Evolutionary conservation across 139 green algal genomes (phyloP).

Genomic region (Coccomyxa sp.): DNA sequence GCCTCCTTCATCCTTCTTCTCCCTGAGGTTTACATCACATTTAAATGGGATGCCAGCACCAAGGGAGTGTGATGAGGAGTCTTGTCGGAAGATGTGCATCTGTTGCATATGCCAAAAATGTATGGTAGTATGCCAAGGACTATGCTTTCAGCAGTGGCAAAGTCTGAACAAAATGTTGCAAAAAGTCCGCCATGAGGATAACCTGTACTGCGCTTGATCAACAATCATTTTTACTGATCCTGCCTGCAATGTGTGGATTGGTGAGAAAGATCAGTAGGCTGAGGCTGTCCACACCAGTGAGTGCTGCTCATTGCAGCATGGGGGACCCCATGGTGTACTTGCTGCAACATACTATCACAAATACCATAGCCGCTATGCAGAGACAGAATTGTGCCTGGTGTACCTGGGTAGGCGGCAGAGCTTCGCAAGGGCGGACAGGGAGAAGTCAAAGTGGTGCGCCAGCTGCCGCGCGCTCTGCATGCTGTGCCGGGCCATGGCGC

Average conservation of each 20-base stretch:
- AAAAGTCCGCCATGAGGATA: too few species aligned
- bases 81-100: not conserved
- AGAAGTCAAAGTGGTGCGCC: not conserved
- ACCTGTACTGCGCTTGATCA: too few species aligned
- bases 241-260: not conserved
- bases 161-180: too few species aligned
- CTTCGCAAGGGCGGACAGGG: not conserved
- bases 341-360: not conserved
- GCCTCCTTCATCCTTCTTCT: constrained; percentile 18
- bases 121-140: too few species aligned
- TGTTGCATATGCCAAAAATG: not conserved
- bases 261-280: not conserved
- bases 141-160: too few species aligned
- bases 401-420: not conserved
- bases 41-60: not conserved
- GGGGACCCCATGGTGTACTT: not conserved
- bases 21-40: not conserved
- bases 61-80: not conserved
- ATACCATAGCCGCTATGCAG: too few species aligned
- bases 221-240: too few species aligned
- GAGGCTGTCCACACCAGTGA: too few species aligned
- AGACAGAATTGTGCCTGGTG: too few species aligned
- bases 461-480: not conserved
- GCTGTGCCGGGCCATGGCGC: constrained; percentile 21
- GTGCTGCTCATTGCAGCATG: too few species aligned